These are phyloP conservation scores for Mycena chlorophos DNA, from an alignment of 768 basidiomycete genomes.

Conservation along the genomic window DNA sequence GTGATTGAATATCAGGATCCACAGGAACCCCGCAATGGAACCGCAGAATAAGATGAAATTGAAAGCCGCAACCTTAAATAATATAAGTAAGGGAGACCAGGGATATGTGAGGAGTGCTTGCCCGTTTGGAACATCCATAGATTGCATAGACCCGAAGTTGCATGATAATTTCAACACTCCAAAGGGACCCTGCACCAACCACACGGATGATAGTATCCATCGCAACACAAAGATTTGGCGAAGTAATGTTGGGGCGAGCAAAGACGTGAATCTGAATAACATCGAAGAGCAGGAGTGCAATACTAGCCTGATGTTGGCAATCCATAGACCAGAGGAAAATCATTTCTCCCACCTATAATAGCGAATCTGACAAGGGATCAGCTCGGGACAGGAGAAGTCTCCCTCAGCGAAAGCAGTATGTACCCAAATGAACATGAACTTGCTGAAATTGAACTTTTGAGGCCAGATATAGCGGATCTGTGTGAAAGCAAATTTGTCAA, in stretches of 20 bases:
- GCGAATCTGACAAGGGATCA: conserved; percentile 32
- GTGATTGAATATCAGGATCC: conserved; percentile 42
- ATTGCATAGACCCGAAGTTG: conserved; percentile 47
- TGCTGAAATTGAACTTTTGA: conserved; percentile 35
- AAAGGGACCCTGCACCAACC: conserved; percentile 44
- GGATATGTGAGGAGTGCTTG: conserved; percentile 16
- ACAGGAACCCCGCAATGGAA: conserved; percentile 44
- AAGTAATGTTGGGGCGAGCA: conserved; percentile 37
- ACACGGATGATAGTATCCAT: conserved; percentile 46
- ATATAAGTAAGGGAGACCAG: neutral
- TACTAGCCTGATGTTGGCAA: conserved; percentile 23
- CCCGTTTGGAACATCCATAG: conserved; percentile 41
- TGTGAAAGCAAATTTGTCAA: neutral
- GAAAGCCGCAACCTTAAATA: conserved; percentile 35
- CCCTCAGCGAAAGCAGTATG: neutral
- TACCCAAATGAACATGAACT: conserved; percentile 42
- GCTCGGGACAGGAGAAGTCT: neutral
- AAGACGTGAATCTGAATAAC: conserved; percentile 47
- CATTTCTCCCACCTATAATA: conserved; percentile 37
- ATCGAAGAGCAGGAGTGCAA: conserved; percentile 44
- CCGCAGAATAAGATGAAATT: conserved; percentile 40
- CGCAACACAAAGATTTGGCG: conserved; percentile 40
- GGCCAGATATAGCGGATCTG: conserved; percentile 42
- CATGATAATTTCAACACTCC: conserved; percentile 52
- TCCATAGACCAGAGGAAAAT: neutral